Conservation (phyloP, 2,329 filamentous ascomycete species). For the Nothopassalora personata region DNA sequence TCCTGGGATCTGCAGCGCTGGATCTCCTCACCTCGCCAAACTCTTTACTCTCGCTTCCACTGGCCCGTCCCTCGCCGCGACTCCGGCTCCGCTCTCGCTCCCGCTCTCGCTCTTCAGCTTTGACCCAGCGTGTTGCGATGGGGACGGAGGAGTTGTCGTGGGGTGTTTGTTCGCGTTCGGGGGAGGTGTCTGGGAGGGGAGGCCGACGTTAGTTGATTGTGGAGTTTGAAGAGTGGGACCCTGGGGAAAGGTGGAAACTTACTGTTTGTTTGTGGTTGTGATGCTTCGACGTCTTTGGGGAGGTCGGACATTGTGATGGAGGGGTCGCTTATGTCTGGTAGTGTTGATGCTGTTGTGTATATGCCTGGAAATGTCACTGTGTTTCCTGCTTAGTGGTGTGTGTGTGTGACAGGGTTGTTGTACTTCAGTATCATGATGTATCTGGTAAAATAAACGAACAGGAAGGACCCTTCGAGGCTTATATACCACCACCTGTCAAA, state of each 20-base stretch:
- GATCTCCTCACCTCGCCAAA: neutral
- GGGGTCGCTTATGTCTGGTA: neutral
- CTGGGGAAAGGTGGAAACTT: neutral
- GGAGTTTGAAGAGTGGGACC: neutral
- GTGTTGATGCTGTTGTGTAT: neutral
- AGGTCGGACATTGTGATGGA: neutral
- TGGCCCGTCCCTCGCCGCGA: neutral
- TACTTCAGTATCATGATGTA: neutral
- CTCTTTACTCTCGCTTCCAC: neutral
- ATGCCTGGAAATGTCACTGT: neutral
- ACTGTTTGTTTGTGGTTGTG: neutral
- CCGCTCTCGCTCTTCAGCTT: neutral
- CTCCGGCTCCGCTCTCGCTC: neutral
- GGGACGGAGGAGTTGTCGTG: neutral
- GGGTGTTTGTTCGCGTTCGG: neutral
- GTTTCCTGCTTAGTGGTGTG: neutral
- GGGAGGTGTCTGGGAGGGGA: neutral
- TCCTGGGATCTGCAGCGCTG: slow-evolving; percentile 1
- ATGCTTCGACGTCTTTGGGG: neutral
- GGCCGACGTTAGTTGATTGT: neutral
- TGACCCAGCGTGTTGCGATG: slow-evolving; percentile 3
- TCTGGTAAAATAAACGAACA: neutral
- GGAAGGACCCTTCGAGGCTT: neutral
- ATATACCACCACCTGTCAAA: neutral
- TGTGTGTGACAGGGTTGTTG: no score